Conservation (phyloP, 345 rosid genomes). For the Noccaea bulbosa region DNA sequence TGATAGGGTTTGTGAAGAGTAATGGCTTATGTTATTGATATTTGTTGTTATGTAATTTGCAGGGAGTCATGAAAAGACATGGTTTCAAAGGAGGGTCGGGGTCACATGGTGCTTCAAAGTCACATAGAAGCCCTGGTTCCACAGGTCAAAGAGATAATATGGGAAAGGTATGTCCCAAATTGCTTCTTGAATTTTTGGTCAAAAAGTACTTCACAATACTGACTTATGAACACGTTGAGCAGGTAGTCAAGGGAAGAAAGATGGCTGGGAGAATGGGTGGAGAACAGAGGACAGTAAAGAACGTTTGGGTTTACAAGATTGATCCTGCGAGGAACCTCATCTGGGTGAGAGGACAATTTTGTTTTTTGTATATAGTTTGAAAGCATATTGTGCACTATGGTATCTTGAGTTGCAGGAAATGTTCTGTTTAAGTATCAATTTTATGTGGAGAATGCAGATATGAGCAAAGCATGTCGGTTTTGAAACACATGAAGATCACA, state of each 20-base stretch:
- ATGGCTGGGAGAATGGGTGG: conserved; percentile 99
- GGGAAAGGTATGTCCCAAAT: conserved; percentile 68
- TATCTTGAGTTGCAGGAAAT: conserved; percentile 24
- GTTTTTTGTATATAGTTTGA: too few relatives aligned
- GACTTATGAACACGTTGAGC: conserved; percentile 31
- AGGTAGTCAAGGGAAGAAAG: conserved; percentile 93
- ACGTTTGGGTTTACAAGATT: conserved; percentile 89
- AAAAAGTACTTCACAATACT: conserved; percentile 5
- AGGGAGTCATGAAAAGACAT: conserved; percentile 90
- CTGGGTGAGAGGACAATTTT: conserved; percentile 86
- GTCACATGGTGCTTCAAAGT: conserved; percentile 81
- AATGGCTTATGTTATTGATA: neutral
- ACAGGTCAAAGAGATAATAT: conserved; percentile 97
- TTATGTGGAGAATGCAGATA: conserved; percentile 57
- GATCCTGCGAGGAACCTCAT: conserved; percentile 89
- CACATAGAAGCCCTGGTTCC: conserved; percentile 84
- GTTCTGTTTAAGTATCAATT: neutral
- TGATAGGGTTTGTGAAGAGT: too few relatives aligned
- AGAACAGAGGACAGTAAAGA: conserved; percentile 81
- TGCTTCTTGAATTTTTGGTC: conserved; percentile 11
- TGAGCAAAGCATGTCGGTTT: conserved; percentile 90
- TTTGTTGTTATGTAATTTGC: conserved; percentile 32
- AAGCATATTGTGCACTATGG: too few relatives aligned
- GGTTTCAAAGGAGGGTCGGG: conserved; percentile 65
- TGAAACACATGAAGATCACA: conserved; percentile 76